Evolutionary conservation across 2,329 filamentous ascomycete species (phyloP), one percentile per base, ranked within the genome.

Genomic region (Pseudogymnoascus sp.): DNA sequence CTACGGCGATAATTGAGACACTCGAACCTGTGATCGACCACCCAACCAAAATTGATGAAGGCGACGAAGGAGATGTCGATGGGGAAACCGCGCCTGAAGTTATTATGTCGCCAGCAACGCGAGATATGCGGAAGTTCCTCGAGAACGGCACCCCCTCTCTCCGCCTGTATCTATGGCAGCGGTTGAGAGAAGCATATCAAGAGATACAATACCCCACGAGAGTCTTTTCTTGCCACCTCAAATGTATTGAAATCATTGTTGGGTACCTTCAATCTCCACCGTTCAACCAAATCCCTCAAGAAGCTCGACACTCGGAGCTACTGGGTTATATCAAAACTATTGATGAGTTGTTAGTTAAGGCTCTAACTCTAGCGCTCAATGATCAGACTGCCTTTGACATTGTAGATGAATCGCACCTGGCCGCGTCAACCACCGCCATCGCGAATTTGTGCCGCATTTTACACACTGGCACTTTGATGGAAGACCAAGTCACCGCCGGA

Each of bases 121-220:
- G 82, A 55, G 90, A 96, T 68, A 84, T 99, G 70, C 87, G 88
- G 74, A 89, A 89, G 60, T 97, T 97, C 64, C 77, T 99, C 3
- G 81, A 88, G 59, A 85, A 82, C 55, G 92, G 90, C 41, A 90
- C 87, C 68, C 88, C 91, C 1, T 90, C 92, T 59, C 76, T 97
- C 57, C 85, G 90, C 34, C 76, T 97, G 1, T 91, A 94, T 64
- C 77, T 99, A 1, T 99, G 94, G 94, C 86, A 88, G 63, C 85
- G 90, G 57, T 80, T 99, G n/a, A 86, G 90, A 35, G 88, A 94
- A 64, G 92, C 94, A 0, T 99, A 99, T 68, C 81, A 85, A 58
- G 82, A 82, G 6, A 95, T 99, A 62, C 82, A 88, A 6, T 96
- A 96, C 67, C 76, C 83, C 0, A 91, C 92, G 0, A 96, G 96